A percentile compares a stretch with the other conserved stretches of the same genome.
These are phyloP conservation scores for Saccharomyces hybrid DNA, from an alignment of 1,139 yeast genomes.

Conservation along the genomic window DNA sequence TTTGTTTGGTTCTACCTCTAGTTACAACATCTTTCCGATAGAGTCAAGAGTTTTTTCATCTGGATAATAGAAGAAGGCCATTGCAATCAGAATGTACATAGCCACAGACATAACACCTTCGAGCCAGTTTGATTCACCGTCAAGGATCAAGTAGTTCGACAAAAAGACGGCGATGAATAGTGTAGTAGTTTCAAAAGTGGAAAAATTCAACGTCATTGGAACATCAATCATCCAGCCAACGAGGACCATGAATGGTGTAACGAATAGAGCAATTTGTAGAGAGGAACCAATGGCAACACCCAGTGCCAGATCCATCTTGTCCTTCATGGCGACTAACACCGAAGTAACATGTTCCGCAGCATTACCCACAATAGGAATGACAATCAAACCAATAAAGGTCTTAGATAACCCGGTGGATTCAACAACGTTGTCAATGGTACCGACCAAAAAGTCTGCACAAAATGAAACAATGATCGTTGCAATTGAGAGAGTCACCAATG, in stretches of 20 bases:
- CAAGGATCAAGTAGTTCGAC: conserved; percentile 77
- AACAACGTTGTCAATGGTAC: conserved; percentile 85
- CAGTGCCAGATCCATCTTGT: conserved; percentile 94
- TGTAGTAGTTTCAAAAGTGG: conserved; percentile 88
- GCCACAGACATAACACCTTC: conserved; percentile 91
- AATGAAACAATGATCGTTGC: conserved; percentile 76
- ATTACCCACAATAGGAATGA: conserved; percentile 93
- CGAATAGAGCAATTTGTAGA: conserved; percentile 86
- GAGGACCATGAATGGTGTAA: conserved; percentile 90
- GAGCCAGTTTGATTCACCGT: conserved; percentile 94
- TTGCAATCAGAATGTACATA: conserved; percentile 76
- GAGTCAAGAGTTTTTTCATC: conserved; percentile 20
- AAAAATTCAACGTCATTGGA: conserved; percentile 88
- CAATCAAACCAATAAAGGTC: conserved; percentile 88
- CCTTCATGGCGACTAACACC: conserved; percentile 85
- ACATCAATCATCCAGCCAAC: conserved; percentile 85
- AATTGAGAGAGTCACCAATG: conserved; percentile 36
- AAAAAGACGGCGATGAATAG: conserved; percentile 82
- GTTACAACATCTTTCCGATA: neutral
- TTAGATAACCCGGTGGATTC: conserved; percentile 78
- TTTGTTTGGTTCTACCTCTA: neutral
- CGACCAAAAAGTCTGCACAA: conserved; percentile 90
- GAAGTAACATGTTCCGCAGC: conserved; percentile 99
- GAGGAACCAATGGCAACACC: conserved; percentile 98
- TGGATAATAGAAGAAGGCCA: conserved; percentile 69